Evolutionary conservation across 768 basidiomycete species (phyloP).

Genomic region (Tubosaeta sp.): DNA sequence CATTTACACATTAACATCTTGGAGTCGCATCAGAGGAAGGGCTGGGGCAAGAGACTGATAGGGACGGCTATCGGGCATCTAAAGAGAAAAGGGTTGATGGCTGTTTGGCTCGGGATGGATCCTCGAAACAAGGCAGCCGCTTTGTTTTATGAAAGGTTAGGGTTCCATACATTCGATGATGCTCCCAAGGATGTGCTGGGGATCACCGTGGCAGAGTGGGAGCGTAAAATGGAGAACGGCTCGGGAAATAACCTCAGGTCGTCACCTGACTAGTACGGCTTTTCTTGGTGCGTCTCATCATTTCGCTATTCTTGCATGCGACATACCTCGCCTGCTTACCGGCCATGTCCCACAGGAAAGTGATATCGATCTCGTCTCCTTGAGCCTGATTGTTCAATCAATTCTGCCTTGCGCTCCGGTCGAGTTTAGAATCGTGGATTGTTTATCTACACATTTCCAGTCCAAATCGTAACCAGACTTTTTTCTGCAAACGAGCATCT

Average conservation of each 20-base stretch:
- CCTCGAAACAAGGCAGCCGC: constrained; percentile 56
- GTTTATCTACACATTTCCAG: constrained; percentile 8
- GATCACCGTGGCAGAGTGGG: constrained; percentile 43
- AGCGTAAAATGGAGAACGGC: constrained; percentile 9
- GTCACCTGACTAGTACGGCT: neutral
- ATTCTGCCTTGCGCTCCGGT: constrained; percentile 9
- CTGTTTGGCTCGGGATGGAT: constrained; percentile 69
- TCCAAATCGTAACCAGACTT: neutral
- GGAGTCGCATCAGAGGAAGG: constrained; percentile 59
- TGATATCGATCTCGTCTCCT: neutral
- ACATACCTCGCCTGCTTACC: neutral
- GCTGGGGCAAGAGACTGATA: constrained; percentile 69
- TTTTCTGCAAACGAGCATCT: constrained; percentile 9
- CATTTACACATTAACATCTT: constrained; percentile 76
- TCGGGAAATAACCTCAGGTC: neutral
- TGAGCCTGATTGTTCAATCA: neutral
- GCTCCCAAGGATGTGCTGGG: constrained; percentile 51
- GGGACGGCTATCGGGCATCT: constrained; percentile 50
- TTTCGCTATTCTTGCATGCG: neutral
- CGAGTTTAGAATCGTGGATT: constrained; percentile 14
- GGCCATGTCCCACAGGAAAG: neutral
- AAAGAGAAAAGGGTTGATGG: constrained; percentile 39
- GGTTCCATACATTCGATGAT: constrained; percentile 56
- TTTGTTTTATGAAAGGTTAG: constrained; percentile 58
- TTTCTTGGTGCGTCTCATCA: neutral